These are phyloP conservation scores for Trichosporon faecale DNA, from an alignment of 1,284 basidiomycete genomes.

Conservation along the genomic window DNA sequence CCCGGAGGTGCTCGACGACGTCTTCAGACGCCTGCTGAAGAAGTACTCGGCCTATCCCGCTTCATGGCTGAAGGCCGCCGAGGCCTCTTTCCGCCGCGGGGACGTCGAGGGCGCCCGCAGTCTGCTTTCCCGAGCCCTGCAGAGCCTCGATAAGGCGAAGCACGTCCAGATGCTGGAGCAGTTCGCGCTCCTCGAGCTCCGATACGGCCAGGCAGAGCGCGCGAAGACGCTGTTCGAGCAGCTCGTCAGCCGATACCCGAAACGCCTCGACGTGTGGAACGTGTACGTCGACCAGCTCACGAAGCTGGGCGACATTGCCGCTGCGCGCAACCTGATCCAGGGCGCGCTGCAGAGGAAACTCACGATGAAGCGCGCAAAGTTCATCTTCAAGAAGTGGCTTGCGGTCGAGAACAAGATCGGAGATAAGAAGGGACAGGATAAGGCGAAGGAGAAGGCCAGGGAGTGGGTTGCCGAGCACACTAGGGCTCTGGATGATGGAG, in stretches of 20 bases:
- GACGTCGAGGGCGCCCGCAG: slow-evolving; percentile 76
- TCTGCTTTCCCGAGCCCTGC: slow-evolving; percentile 81
- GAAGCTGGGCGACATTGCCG: slow-evolving; percentile 69
- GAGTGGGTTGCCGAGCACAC: slow-evolving; percentile 62
- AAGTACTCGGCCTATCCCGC: slow-evolving; percentile 90
- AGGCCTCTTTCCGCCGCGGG: slow-evolving; percentile 67
- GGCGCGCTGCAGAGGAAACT: slow-evolving; percentile 78
- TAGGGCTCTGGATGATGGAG: slow-evolving; percentile 24
- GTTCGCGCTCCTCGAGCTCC: slow-evolving; percentile 94
- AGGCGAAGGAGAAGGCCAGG: slow-evolving; percentile 81
- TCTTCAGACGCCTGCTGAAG: slow-evolving; percentile 77
- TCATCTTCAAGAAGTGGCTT: slow-evolving; percentile 97
- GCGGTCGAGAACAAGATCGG: slow-evolving; percentile 82
- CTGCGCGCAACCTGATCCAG: slow-evolving; percentile 74
- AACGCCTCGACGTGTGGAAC: slow-evolving; percentile 92
- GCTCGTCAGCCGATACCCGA: slow-evolving; percentile 88
- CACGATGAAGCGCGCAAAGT: slow-evolving; percentile 90
- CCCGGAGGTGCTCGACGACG: slow-evolving; percentile 75
- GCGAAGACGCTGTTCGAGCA: slow-evolving; percentile 96
- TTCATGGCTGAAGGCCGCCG: slow-evolving; percentile 85
- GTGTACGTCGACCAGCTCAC: slow-evolving; percentile 96
- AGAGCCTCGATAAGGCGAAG: slow-evolving; percentile 90
- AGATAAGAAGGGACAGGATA: slow-evolving; percentile 74
- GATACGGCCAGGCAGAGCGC: slow-evolving; percentile 86
- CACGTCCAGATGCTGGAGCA: slow-evolving; percentile 92